phyloP scores from a whole-genome alignment of 805 yeast genomes.

The Zygosaccharomyces bailii region DNA sequence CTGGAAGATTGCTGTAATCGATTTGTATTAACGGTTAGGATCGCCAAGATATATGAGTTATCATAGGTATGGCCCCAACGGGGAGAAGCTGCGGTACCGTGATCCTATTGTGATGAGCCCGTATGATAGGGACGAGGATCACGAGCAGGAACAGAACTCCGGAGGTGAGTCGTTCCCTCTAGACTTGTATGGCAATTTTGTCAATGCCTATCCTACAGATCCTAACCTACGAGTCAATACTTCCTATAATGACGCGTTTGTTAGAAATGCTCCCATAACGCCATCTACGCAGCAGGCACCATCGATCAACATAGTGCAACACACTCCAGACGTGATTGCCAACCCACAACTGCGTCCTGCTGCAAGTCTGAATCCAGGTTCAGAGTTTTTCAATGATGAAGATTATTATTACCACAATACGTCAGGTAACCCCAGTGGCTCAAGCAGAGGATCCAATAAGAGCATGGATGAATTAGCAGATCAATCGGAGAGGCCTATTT shows the following conservation, averaged over 20 bases:
- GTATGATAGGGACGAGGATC: slow-evolving; percentile 5
- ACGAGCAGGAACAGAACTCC: slow-evolving; percentile 2
- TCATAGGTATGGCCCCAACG: slow-evolving; percentile 6
- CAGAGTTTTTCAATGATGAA: slow-evolving; percentile 26
- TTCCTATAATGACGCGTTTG: slow-evolving; percentile 25
- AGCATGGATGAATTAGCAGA: slow-evolving; percentile 20
- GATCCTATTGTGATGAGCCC: slow-evolving; percentile 5
- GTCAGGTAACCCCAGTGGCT: slow-evolving; percentile 10
- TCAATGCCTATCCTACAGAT: slow-evolving; percentile 18
- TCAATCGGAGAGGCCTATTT: slow-evolving; percentile 24
- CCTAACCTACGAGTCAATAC: slow-evolving; percentile 16
- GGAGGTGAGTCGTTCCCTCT: slow-evolving; percentile 6
- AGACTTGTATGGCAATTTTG: slow-evolving; percentile 21
- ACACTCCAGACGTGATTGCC: slow-evolving; percentile 24
- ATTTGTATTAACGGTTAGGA: background rate
- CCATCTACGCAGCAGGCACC: slow-evolving; percentile 22
- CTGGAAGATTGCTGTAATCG: no score
- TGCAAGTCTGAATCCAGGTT: background rate
- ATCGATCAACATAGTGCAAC: slow-evolving; percentile 28
- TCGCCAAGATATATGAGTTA: slow-evolving; percentile 6
- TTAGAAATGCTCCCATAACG: slow-evolving; percentile 11
- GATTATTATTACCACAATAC: slow-evolving; percentile 23
- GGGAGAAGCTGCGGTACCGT: slow-evolving; percentile 3
- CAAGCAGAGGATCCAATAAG: slow-evolving; percentile 17
- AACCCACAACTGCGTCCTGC: slow-evolving; percentile 11